These are phyloP conservation scores for Striga asiatica DNA, from an alignment of 257 asterid genomes.

Conservation along the genomic window DNA sequence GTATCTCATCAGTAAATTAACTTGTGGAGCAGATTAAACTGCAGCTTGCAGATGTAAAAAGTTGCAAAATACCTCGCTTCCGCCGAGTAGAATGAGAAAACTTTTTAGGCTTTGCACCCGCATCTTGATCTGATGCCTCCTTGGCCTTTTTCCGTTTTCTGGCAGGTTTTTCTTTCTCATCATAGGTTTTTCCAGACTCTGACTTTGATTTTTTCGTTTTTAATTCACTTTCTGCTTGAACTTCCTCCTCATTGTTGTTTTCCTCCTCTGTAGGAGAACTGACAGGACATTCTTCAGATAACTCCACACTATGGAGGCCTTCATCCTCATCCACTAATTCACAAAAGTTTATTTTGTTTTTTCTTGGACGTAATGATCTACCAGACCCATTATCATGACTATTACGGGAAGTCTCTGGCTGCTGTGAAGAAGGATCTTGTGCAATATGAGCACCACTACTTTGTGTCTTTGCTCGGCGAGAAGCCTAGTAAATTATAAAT, in stretches of 20 bases:
- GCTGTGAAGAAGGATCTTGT: constrained; percentile 29
- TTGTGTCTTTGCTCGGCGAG: constrained; percentile 45
- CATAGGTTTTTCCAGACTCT: constrained; percentile 32
- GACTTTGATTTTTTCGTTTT: constrained; percentile 27
- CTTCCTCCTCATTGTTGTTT: constrained; percentile 22
- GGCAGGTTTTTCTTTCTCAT: constrained; percentile 29
- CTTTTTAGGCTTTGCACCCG: constrained; percentile 46
- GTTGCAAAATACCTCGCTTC: constrained; percentile 42
- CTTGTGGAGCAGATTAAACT: constrained; percentile 2
- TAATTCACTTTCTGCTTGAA: constrained; percentile 33
- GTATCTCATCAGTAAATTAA: constrained; percentile 11
- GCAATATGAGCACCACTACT: constrained; percentile 13
- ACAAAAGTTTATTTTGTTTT: constrained; percentile 15
- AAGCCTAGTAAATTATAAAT: constrained; percentile 22
- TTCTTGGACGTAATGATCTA: constrained; percentile 38
- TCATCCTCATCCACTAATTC: constrained; percentile 41
- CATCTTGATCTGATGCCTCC: constrained; percentile 35
- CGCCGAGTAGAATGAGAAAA: constrained; percentile 66
- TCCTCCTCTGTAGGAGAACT: constrained; percentile 30
- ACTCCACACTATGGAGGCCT: constrained; percentile 21
- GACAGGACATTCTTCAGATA: constrained; percentile 23
- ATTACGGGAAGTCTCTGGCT: constrained; percentile 26
- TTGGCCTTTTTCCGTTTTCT: constrained; percentile 46
- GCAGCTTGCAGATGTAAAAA: constrained; percentile 11
- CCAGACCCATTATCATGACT: constrained; percentile 29